Percentiles rank a stretch among this genome's conserved stretches.
These are phyloP conservation scores for Microdochium nivale DNA, from an alignment of 2,329 filamentous ascomycete genomes.

Conservation along the genomic window DNA sequence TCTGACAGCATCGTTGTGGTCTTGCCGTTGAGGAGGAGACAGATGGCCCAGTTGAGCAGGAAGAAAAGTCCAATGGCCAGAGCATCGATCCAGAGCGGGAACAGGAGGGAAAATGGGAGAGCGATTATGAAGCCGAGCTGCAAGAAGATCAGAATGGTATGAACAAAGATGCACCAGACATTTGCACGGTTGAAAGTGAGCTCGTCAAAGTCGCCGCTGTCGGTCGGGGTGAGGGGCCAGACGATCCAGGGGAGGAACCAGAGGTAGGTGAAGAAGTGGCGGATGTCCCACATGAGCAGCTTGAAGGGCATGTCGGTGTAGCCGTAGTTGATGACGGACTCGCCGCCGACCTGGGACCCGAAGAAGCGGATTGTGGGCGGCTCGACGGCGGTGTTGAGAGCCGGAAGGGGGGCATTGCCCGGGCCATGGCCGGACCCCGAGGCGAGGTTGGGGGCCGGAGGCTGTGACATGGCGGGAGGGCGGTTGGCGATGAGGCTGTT, in stretches of 20 bases:
- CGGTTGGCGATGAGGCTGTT: not conserved
- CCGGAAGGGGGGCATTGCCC: not conserved
- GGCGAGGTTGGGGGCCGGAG: not conserved
- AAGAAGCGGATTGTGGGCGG: constrained; percentile 31
- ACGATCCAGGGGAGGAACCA: constrained; percentile 54
- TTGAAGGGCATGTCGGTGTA: constrained; percentile 49
- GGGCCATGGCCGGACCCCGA: not conserved
- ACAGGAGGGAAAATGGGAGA: constrained; percentile 39
- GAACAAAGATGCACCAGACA: constrained; percentile 45
- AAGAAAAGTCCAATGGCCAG: constrained; percentile 33
- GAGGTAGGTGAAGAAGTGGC: constrained; percentile 43
- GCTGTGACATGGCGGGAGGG: not conserved
- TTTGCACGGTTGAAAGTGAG: constrained; percentile 51
- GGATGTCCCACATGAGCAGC: constrained; percentile 43
- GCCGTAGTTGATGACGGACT: constrained; percentile 49
- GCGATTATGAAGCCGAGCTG: constrained; percentile 53
- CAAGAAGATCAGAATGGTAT: constrained; percentile 47
- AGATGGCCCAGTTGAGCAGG: constrained; percentile 41
- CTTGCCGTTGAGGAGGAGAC: constrained; percentile 43
- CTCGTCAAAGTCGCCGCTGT: constrained; percentile 52
- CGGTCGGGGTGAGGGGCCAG: constrained; percentile 44
- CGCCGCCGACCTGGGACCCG: constrained; percentile 48
- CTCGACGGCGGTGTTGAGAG: not conserved
- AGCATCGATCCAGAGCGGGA: constrained; percentile 39
- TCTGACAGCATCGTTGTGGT: constrained; percentile 41